These are phyloP conservation scores for Malassezia arunalokei DNA, from an alignment of 1,284 basidiomycete species.

Conservation along the genomic window DNA sequence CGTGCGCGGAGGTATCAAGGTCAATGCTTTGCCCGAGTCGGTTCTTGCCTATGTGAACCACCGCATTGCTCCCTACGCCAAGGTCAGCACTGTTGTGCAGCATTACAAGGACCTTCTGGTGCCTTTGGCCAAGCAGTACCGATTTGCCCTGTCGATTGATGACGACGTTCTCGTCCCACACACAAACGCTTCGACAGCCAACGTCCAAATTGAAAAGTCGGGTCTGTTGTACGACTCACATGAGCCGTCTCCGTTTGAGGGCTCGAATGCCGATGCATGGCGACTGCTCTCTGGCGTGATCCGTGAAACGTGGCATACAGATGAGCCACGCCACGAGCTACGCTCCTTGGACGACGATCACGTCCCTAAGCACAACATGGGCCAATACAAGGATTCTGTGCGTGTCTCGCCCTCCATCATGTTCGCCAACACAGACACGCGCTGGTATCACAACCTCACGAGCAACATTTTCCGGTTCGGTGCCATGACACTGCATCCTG, in stretches of 20 bases:
- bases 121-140: slow-evolving; percentile 49
- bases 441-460: slow-evolving; percentile 49
- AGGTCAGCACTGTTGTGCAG: slow-evolving; percentile 49
- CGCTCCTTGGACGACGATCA: slow-evolving; percentile 47
- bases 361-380: slow-evolving; percentile 51
- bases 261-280: slow-evolving; percentile 40
- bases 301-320: slow-evolving; percentile 51
- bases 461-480: slow-evolving; percentile 54
- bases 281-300: slow-evolving; percentile 47
- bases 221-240: not conserved
- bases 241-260: slow-evolving; percentile 5
- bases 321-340: slow-evolving; percentile 53
- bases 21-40: slow-evolving; percentile 55
- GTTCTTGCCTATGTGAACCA: slow-evolving; percentile 55
- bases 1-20: slow-evolving; percentile 58
- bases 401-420: slow-evolving; percentile 53
- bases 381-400: slow-evolving; percentile 46
- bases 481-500: slow-evolving; percentile 28
- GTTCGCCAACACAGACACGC: slow-evolving; percentile 53
- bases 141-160: slow-evolving; percentile 54
- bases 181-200: not conserved
- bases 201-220: not conserved
- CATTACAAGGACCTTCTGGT: slow-evolving; percentile 50
- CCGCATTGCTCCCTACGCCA: slow-evolving; percentile 53
- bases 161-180: slow-evolving; percentile 31